Evolutionary conservation across 129 eudicot species (phyloP).

Genomic region (Scalesia atractyloides): DNA sequence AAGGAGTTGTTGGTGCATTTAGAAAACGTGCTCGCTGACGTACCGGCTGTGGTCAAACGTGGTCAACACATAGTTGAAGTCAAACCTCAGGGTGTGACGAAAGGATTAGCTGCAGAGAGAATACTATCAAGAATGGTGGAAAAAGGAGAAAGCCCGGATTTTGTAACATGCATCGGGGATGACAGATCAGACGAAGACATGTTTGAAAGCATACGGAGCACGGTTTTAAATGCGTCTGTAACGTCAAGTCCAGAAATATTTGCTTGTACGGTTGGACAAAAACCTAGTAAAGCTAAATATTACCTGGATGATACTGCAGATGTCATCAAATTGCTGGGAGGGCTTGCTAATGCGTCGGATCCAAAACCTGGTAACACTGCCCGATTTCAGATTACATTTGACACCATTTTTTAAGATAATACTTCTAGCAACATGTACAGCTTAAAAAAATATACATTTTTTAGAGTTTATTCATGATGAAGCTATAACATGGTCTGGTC

Average conservation of each 20-base stretch:
- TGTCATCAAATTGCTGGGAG: constrained; percentile 61
- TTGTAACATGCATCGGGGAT: constrained; percentile 81
- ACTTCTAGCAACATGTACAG: constrained; percentile 34
- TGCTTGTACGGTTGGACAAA: constrained; percentile 89
- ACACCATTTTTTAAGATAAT: constrained; percentile 36
- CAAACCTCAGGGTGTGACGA: constrained; percentile 71
- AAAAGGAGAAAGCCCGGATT: constrained; percentile 47
- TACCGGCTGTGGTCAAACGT: constrained; percentile 71
- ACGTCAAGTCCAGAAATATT: constrained; percentile 43
- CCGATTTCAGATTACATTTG: constrained; percentile 57
- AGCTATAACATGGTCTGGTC: constrained; percentile 31
- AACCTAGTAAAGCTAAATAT: constrained; percentile 87
- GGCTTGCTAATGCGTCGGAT: constrained; percentile 69
- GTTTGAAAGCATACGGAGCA: constrained; percentile 40
- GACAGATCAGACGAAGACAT: constrained; percentile 43
- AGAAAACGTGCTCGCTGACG: constrained; percentile 72
- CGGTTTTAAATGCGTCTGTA: constrained; percentile 21
- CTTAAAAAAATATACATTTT: no score
- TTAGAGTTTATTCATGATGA: constrained; percentile 29
- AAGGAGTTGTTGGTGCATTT: constrained; percentile 71
- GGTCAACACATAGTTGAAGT: constrained; percentile 89
- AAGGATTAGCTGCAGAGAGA: constrained; percentile 36
- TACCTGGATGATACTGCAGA: constrained; percentile 76
- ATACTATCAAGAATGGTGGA: constrained; percentile 35
- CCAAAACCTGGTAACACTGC: constrained; percentile 53